These are phyloP conservation scores for Patellaria atrata DNA, from an alignment of 495 filamentous ascomycete genomes.

Conservation along the genomic window DNA sequence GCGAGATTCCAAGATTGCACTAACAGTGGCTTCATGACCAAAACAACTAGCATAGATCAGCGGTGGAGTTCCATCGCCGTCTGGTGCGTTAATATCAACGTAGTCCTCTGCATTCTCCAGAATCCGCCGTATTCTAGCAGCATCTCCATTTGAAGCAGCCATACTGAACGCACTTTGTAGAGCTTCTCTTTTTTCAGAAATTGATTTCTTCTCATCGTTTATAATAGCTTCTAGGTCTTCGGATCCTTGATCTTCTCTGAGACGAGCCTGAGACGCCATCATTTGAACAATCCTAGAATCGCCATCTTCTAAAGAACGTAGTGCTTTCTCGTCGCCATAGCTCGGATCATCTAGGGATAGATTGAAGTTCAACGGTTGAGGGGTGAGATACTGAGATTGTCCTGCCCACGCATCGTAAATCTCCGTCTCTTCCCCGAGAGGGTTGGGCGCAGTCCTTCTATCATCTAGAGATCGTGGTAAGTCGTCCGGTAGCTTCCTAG, in stretches of 20 bases:
- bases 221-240: slow-evolving; percentile 71
- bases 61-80: slow-evolving; percentile 88
- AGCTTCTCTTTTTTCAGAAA: slow-evolving; percentile 61
- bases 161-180: slow-evolving; percentile 84
- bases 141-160: slow-evolving; percentile 93
- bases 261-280: slow-evolving; percentile 82
- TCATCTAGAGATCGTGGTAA: slow-evolving; percentile 86
- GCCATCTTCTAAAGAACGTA: slow-evolving; percentile 57
- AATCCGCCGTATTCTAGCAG: slow-evolving; percentile 62
- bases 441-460: slow-evolving; percentile 47
- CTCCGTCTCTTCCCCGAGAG: slow-evolving; percentile 59
- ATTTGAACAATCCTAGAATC: slow-evolving; percentile 87
- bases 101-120: slow-evolving; percentile 56
- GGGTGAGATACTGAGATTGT: slow-evolving; percentile 85
- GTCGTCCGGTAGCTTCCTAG: slow-evolving; percentile 59
- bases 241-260: slow-evolving; percentile 53
- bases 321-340: slow-evolving; percentile 45
- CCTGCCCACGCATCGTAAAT: slow-evolving; percentile 99
- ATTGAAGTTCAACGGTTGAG: slow-evolving; percentile 72
- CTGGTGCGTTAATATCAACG: slow-evolving; percentile 77
- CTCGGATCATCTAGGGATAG: slow-evolving; percentile 64
- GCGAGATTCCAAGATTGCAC: slow-evolving; percentile 67
- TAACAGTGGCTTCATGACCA: slow-evolving; percentile 84
- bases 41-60: slow-evolving; percentile 99
- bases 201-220: slow-evolving; percentile 53